Evolutionary conservation across 805 yeast species (phyloP).

Genomic region (Lipomyces sp.): DNA sequence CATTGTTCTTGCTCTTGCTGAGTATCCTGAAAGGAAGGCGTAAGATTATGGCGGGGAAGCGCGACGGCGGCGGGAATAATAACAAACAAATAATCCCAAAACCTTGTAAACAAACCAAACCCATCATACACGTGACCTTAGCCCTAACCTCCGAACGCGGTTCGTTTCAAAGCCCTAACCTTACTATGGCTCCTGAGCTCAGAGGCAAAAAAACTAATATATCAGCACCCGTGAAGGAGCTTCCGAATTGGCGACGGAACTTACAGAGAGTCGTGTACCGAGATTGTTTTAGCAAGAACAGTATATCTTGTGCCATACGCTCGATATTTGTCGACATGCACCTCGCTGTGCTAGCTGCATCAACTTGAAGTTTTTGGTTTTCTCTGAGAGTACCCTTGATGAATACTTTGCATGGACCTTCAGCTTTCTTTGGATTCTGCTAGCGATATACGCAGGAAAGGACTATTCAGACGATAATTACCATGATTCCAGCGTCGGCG

Average conservation of each 20-base stretch:
- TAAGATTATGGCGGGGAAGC: neutral
- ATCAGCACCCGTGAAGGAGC: neutral
- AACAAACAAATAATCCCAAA: neutral
- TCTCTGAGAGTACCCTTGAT: neutral
- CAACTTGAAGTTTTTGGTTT: no score
- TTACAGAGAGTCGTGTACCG: neutral
- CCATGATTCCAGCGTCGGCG: conserved; percentile 28
- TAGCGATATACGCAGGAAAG: neutral
- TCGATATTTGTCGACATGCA: neutral
- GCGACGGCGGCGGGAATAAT: neutral
- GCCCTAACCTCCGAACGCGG: neutral
- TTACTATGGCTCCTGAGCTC: neutral
- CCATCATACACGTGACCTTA: neutral
- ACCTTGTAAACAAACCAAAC: neutral
- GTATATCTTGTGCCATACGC: neutral
- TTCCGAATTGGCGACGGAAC: neutral
- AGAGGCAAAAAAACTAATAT: neutral
- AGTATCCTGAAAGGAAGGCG: neutral
- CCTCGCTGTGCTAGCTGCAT: neutral
- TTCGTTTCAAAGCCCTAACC: no score
- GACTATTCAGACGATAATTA: neutral
- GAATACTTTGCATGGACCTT: neutral
- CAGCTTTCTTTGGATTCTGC: neutral
- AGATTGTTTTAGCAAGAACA: neutral
- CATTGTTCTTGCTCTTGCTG: conserved; percentile 11